Evolutionary conservation across 2,329 filamentous ascomycete genomes (phyloP), one percentile per base, ranked within the genome.

Genomic region (Talaromyces verruculosus): DNA sequence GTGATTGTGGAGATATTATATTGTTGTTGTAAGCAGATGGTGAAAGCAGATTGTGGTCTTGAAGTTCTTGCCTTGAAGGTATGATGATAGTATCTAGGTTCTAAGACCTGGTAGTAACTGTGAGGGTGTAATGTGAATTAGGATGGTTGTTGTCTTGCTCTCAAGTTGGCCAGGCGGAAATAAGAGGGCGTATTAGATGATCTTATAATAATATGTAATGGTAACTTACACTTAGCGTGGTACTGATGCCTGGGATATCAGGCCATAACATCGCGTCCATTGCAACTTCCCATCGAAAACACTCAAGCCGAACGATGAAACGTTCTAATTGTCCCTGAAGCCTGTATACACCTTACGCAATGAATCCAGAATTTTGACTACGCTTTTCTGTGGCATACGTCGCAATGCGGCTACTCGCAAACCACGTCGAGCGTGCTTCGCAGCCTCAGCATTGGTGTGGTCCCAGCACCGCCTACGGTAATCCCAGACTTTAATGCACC

Each of bases 21-120:
- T 92, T 89, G 71, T 88, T 87, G 70, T 91, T 89, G 80, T 90
- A 89, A 58, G 82, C 84, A 67, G 81, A 77, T 47, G 88, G 88
- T 15, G 88, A 89, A 57, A 91, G 85, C 58, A 90, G 82, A 55
- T 83, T 84, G 35, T 72, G 72, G 61, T 72, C 73, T 28, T 69
- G 70, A 65, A 71, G 71, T 41, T 70, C 64, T 47, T 60, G 69
- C 53, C 61, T 60, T 17, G 65, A 41, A 58, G 66, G 63, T 68
- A 71, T 72, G 60, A 35, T 41, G 37, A 37, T 15, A 33, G 15
- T 17, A 6, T 10, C n/a, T 41, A 15, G 41, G 41, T 5, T 47
- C 1, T 19, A n/a, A 37, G 35, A 11, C 11, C 22, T 13, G 19
- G 41, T 33, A 11, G 51, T 30, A 41, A 62, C 33, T n/a, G n/a